Evolutionary conservation across 2,329 filamentous ascomycete species (phyloP).

Genomic region (Pyricularia pennisetigena): DNA sequence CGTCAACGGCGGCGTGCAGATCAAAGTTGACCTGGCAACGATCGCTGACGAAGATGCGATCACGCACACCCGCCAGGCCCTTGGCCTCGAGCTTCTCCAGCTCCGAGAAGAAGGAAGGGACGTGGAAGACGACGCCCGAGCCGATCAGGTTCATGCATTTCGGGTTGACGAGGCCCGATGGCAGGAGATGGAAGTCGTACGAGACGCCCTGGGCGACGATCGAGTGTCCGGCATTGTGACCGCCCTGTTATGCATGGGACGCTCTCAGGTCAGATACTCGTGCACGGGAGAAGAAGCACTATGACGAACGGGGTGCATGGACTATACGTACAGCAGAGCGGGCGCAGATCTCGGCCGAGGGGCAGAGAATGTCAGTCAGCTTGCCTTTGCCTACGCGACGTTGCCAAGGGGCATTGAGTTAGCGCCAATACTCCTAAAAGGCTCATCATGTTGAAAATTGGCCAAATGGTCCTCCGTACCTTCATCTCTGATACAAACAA

Average conservation of each 20-base stretch:
- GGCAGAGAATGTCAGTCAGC: constrained; percentile 46
- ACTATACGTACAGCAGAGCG: constrained; percentile 33
- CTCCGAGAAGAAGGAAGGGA: constrained; percentile 34
- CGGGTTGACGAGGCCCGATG: constrained; percentile 64
- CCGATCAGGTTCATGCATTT: constrained; percentile 65
- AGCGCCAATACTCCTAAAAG: neutral
- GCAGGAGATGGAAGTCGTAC: constrained; percentile 42
- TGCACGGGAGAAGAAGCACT: too few relatives aligned
- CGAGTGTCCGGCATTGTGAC: constrained; percentile 51
- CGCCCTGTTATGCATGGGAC: constrained; percentile 18
- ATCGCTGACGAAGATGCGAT: constrained; percentile 52
- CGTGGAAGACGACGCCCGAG: constrained; percentile 57
- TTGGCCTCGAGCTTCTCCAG: constrained; percentile 28
- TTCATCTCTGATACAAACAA: constrained; percentile 1
- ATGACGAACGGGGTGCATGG: neutral
- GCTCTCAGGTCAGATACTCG: neutral
- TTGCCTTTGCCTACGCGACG: constrained; percentile 37
- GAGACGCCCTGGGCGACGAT: constrained; percentile 13
- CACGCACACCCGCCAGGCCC: constrained; percentile 24
- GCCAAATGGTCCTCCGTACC: neutral
- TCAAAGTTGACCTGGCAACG: constrained; percentile 55
- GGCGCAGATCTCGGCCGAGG: constrained; percentile 39
- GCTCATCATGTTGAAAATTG: neutral
- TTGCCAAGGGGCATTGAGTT: neutral
- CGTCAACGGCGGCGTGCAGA: constrained; percentile 58